phyloP scores from a whole-genome alignment of 2,329 filamentous ascomycete genomes.

The Colletotrichum gloeosporioides region DNA sequence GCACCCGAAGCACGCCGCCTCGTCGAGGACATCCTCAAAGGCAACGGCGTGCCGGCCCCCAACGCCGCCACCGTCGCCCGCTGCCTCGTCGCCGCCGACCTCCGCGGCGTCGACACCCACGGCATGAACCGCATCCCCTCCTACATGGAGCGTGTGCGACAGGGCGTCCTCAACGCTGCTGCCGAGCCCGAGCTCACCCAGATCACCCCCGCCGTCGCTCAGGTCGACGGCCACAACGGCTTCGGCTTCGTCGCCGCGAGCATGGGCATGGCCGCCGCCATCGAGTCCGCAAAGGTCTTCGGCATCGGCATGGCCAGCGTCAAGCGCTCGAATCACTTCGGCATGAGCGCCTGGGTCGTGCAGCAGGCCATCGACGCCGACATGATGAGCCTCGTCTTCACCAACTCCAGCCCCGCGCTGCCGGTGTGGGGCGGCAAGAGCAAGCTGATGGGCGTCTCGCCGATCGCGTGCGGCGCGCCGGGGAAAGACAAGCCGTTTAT shows the following conservation, averaged over 20 bases:
- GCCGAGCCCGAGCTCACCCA: slow-evolving; percentile 64
- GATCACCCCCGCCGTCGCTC: slow-evolving; percentile 74
- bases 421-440: slow-evolving; percentile 72
- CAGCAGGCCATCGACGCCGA: slow-evolving; percentile 76
- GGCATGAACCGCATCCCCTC: slow-evolving; percentile 78
- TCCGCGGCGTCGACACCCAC: slow-evolving; percentile 81
- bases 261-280: slow-evolving; percentile 69
- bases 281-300: slow-evolving; percentile 66
- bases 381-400: slow-evolving; percentile 75
- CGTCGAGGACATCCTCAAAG: slow-evolving; percentile 59
- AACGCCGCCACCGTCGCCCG: slow-evolving; percentile 69
- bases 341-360: slow-evolving; percentile 83
- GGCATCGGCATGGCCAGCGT: slow-evolving; percentile 80
- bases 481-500: slow-evolving; percentile 69
- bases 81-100: slow-evolving; percentile 75
- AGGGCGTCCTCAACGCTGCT: slow-evolving; percentile 68
- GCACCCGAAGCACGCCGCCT: slow-evolving; percentile 50
- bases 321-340: slow-evolving; percentile 82
- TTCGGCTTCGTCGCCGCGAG: slow-evolving; percentile 79
- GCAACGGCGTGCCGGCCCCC: slow-evolving; percentile 62
- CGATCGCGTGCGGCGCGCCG: slow-evolving; percentile 78
- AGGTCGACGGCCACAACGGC: slow-evolving; percentile 71
- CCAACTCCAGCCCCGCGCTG: slow-evolving; percentile 74
- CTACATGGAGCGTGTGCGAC: slow-evolving; percentile 75
- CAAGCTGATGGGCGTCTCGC: slow-evolving; percentile 76